Evolutionary conservation across 371 early-diverging fungal genomes (phyloP), one percentile per base, ranked within the genome.

Genomic region (Synchytrium microbalum): DNA sequence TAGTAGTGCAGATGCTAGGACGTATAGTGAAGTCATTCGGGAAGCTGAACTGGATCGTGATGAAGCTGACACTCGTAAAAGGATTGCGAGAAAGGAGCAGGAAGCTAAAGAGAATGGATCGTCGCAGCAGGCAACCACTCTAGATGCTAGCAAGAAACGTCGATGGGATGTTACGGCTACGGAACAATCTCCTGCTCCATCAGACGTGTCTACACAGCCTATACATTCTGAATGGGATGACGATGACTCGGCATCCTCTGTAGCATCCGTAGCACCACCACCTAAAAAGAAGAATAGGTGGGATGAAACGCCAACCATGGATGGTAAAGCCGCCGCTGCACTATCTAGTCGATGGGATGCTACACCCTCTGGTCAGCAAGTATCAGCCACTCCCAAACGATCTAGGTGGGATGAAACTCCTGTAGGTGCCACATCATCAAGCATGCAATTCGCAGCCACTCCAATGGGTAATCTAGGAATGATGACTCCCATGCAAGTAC

Each of bases 91-190:
- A 52, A 74, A 80, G 65, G 77, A 72, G 23, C 77, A 73, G 46
- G 69, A 68, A 60, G 19, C 61, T 66, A 13, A 53, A 60, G 33
- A 62, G 63, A 31, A 46, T 33, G 60, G 63, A 59, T 58, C 58
- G 61, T 61, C 55, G 46, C 67, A 64, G 51, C 59, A 66, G 66
- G 64, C 60, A 1, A 66, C 62, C 51, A 65, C 64, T 28, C 30
- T 16, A 10, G 70, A 60, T 54, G 70, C 76, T 54, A 71, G 71
- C 60, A 79, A 82, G 64, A 90, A 90, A 69, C 78, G 93, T 68
- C 80, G 92, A 65, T 94, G 93, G 93, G 94, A 93, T 69, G 84
- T 88, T 2, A 86, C 85, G 13, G 88, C 88, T n/a, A 86, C 92
- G 0, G 85, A 72, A 5, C 79, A 74, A 56, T 60, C 73, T 8